Base-by-base conservation (phyloP, 2,329 filamentous ascomycete genomes). In the Diplodia sapinea region DNA sequence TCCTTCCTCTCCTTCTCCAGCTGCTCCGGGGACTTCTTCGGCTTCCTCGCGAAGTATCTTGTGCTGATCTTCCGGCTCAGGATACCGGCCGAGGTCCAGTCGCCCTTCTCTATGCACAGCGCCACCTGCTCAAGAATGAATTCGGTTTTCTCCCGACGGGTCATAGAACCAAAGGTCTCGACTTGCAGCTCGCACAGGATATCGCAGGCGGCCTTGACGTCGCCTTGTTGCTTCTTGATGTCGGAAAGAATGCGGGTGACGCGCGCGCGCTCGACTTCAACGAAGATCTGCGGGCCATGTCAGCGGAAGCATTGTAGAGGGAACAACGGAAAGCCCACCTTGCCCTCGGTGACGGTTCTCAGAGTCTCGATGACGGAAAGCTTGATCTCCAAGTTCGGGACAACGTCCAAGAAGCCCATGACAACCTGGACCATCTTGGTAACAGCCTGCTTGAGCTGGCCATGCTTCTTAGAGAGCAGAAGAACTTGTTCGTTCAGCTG, bases 361-460 rank as follows among this genome's bases (percentile, higher is more conserved):
- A 99, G 81, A 1, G 94, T 96, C 82, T 99, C 94, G 75, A 99
- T 99, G 69, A 97, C 89, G 26, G 92, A 91, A 68, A 99, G 85
- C 83, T 98, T 99, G 43, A 89, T 93, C 73, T 97, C 93, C 69
- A 92, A 77, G 75, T 88, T 91, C 40, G 95, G 93, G 26, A 93
- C 93, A 56, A 91, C 88, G 76, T 96, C 91, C 75, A 99, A 82
- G 80, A 98, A 97, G 69, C 84, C 86, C 89, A 99, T 97, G 70
- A 97, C 93, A 57, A 90, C 91, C 85, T 99, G 95, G 69, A 99
- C 94, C 95, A 99, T 99, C 85, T 94, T 95, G 74, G 95, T 98
- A 76, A 94, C 95, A 76, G 95, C 95, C 82, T 98, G 95, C 82
- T 99, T 99, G 78, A 99, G 93, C 84, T 99, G 95, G 75, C 94